These are phyloP conservation scores for Camelina laxa DNA, from an alignment of 345 rosid genomes.

Conservation along the genomic window DNA sequence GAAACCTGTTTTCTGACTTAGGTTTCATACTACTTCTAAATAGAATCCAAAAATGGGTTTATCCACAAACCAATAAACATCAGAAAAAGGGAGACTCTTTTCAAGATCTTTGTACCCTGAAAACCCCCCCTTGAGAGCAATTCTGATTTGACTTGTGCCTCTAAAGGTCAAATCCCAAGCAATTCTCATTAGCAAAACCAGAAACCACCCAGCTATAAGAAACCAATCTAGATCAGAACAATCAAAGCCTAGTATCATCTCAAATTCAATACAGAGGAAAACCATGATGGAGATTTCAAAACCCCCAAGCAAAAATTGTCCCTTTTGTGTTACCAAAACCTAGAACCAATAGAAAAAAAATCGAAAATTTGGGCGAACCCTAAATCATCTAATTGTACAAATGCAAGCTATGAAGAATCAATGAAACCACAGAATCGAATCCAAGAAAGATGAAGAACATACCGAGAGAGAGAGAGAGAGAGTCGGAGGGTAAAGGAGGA, in stretches of 20 bases:
- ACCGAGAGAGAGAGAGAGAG: constrained; percentile 21
- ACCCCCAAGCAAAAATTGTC: background rate
- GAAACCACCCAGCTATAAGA: background rate
- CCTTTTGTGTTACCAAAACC: background rate
- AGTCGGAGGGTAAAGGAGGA: background rate
- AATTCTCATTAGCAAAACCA: background rate
- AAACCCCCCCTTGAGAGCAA: background rate
- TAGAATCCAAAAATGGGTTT: background rate
- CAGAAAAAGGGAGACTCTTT: background rate
- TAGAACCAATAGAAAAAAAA: constrained; percentile 19
- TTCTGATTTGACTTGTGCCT: constrained; percentile 14
- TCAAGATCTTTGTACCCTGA: constrained; percentile 3
- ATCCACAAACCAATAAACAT: background rate
- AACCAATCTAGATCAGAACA: background rate
- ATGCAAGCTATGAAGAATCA: constrained; percentile 1
- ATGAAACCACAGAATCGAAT: background rate
- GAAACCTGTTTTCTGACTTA: background rate
- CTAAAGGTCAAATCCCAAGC: constrained; percentile 13
- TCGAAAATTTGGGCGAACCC: background rate
- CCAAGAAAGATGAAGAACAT: background rate
- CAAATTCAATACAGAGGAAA: background rate
- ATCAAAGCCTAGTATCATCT: background rate
- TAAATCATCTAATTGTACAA: background rate
- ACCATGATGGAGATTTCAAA: constrained; percentile 10
- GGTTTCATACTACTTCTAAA: background rate